Base-by-base conservation (phyloP, 2,329 filamentous ascomycete genomes). In the Onygenales sp. region DNA sequence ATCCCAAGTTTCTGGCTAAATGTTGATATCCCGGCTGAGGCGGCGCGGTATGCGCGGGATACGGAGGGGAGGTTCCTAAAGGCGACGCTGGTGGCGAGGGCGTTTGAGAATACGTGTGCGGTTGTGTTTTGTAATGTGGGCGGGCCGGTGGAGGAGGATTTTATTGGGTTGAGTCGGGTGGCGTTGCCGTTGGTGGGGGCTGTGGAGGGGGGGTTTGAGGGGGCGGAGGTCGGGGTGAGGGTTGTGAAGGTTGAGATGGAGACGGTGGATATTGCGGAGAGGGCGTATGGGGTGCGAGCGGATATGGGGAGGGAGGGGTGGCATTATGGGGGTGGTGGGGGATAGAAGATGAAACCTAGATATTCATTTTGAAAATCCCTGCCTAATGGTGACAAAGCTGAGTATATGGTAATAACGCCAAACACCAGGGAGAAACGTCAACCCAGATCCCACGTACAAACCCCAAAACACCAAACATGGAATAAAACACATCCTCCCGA, bases 61-160 rank as follows among this genome's bases (percentile, higher is more conserved):
- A 69, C 75, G 0, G 77, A 80, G 57, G 71, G 69, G 1, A 61
- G 77, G 10, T 81, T 81, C 56, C 56, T 81, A 36, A 74, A 79
- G 50, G 67, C 63, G 4, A 73, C 74, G 53, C 61, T 80, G 6
- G 77, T 76, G 17, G 70, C 76, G 1, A 65, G 77, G 8, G 73
- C 76, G 36, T 81, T 78, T 64, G 78, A 81, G 59, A 81, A 81
- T 58, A 81, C 78, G 2, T 80, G 77, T 57, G 75, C 75, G 2
- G 67, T 81, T 46, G 65, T 80, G 0, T 81, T 80, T 60, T 73
- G 74, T n/a, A 81, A 81, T 59, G 78, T 75, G 0, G 78, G 76
- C 4, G 78, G 78, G 0, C 76, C 76, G 1, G 64, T 72, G 2
- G 74, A 73, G 1, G 68, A 71, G 46, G 77, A 75, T 4, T 80